These are phyloP conservation scores for Sphagnum tenellum DNA, from an alignment of 225 moss, liverwort and hornwort genomes.

Conservation along the genomic window DNA sequence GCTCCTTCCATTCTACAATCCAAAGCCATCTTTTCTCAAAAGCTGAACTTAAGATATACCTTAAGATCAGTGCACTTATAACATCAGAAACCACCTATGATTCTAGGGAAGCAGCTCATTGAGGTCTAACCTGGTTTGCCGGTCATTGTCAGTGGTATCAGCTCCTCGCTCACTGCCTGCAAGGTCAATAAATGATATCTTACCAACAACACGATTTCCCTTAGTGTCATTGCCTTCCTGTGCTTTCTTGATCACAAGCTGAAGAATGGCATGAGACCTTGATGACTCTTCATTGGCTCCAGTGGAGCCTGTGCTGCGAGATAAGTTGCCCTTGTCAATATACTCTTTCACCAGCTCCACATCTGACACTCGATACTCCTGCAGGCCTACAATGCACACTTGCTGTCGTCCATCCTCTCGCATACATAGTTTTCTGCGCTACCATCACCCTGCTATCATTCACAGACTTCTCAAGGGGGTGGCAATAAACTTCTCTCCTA, in stretches of 20 bases:
- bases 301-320: constrained; percentile 87
- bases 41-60: no score
- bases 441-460: not conserved
- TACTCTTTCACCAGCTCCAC: constrained; percentile 82
- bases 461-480: constrained; percentile 49
- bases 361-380: constrained; percentile 93
- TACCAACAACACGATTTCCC: constrained; percentile 70
- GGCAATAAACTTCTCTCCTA: no score
- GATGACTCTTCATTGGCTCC: constrained; percentile 99
- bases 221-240: constrained; percentile 72
- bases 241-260: constrained; percentile 83
- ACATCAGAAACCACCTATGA: no score
- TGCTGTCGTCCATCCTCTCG: constrained; percentile 99
- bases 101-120: no score
- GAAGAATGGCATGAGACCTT: constrained; percentile 94
- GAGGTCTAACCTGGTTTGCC: constrained; percentile 63
- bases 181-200: constrained; percentile 77
- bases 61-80: no score
- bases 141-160: constrained; percentile 98
- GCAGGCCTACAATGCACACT: constrained; percentile 97
- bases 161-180: constrained; percentile 99
- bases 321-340: constrained; percentile 62
- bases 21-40: constrained; percentile 5
- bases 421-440: constrained; percentile 93
- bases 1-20: constrained; percentile 94